Evolutionary conservation across 2,329 filamentous ascomycete genomes (phyloP).

Genomic region (Drechslerella dactyloides): DNA sequence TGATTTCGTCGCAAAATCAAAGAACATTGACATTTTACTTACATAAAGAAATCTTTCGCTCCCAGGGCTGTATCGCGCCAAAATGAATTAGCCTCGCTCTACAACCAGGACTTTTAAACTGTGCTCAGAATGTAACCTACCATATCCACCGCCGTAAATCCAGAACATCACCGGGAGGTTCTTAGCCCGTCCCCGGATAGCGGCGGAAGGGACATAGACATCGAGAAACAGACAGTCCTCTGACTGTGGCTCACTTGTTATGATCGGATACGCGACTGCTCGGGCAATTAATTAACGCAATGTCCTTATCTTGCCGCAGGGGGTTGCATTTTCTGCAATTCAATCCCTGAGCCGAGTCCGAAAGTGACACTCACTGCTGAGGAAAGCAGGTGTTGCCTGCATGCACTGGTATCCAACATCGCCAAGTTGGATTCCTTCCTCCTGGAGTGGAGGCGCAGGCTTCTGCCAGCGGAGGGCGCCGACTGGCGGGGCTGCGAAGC

Average conservation of each 20-base stretch:
- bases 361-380: constrained; percentile 35
- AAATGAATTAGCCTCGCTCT: constrained; percentile 6
- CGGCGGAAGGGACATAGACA: constrained; percentile 61
- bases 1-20: no score
- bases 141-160: constrained; percentile 62
- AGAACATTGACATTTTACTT: neutral
- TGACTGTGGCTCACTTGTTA: constrained; percentile 52
- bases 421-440: constrained; percentile 56
- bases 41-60: constrained; percentile 53
- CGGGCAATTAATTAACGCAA: constrained; percentile 6
- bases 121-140: constrained; percentile 27
- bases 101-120: neutral
- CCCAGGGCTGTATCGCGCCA: constrained; percentile 47
- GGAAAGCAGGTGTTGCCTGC: constrained; percentile 54
- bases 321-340: neutral
- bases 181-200: constrained; percentile 57
- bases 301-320: constrained; percentile 4
- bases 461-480: constrained; percentile 59
- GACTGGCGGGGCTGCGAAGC: constrained; percentile 60
- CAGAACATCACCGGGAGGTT: constrained; percentile 61
- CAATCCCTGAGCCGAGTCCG: neutral
- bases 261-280: constrained; percentile 52
- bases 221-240: constrained; percentile 64
- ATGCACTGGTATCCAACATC: constrained; percentile 56
- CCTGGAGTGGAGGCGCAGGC: constrained; percentile 57